These are phyloP conservation scores for Golubevia sp. DNA, from an alignment of 1,284 basidiomycete genomes.

Conservation along the genomic window DNA sequence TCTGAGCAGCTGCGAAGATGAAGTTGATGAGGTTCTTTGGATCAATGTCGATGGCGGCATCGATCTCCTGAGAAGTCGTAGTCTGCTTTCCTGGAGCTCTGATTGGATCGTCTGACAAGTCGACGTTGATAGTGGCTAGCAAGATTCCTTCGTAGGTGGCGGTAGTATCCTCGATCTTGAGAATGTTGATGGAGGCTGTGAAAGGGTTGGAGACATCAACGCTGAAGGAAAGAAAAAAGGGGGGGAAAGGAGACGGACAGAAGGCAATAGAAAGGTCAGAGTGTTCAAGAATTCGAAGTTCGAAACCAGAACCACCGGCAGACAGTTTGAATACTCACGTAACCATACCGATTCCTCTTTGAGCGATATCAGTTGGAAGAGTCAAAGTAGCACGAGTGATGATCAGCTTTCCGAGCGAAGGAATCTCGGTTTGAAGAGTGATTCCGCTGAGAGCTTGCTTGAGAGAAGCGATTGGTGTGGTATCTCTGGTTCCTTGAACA, in stretches of 20 bases:
- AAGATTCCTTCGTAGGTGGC: slow-evolving; percentile 45
- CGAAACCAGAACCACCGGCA: neutral
- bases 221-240: too few relatives aligned
- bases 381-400: slow-evolving; percentile 34
- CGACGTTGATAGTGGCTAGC: slow-evolving; percentile 47
- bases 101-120: slow-evolving; percentile 36
- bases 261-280: too few relatives aligned
- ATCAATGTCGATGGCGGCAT: slow-evolving; percentile 40
- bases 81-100: slow-evolving; percentile 35
- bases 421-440: slow-evolving; percentile 39
- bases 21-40: slow-evolving; percentile 53
- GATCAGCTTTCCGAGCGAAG: slow-evolving; percentile 49
- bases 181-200: slow-evolving; percentile 54
- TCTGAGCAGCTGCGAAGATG: slow-evolving; percentile 36
- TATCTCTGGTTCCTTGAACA: slow-evolving; percentile 40
- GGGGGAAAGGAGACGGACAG: too few relatives aligned
- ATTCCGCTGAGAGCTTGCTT: slow-evolving; percentile 53
- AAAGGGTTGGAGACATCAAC: slow-evolving; percentile 43
- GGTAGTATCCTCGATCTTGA: slow-evolving; percentile 40
- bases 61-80: slow-evolving; percentile 43
- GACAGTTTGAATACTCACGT: slow-evolving; percentile 2
- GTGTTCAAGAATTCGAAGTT: too few relatives aligned
- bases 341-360: slow-evolving; percentile 2
- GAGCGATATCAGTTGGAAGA: slow-evolving; percentile 44
- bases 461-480: slow-evolving; percentile 52